These are phyloP conservation scores for Pseudogymnoascus sp. DNA, from an alignment of 2,329 filamentous ascomycete genomes.

Conservation along the genomic window DNA sequence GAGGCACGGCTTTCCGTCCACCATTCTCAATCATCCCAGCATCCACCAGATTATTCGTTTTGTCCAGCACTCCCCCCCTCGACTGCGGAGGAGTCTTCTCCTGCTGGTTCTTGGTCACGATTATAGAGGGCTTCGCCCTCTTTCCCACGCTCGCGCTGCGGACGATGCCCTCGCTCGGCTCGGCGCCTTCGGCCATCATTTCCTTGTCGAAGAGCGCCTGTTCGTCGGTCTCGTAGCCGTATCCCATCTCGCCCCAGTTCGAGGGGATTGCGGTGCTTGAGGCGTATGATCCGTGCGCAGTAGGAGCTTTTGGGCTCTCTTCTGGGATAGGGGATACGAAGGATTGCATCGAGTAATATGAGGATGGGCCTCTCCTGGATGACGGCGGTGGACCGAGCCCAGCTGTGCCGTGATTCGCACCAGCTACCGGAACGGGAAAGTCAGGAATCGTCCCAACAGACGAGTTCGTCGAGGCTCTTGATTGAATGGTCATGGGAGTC, in stretches of 20 bases:
- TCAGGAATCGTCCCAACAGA: conserved; percentile 52
- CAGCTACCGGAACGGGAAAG: conserved; percentile 23
- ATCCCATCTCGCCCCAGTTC: conserved; percentile 43
- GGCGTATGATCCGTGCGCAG: conserved; percentile 56
- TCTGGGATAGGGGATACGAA: conserved; percentile 70
- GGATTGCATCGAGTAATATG: conserved; percentile 57
- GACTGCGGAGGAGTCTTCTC: background rate
- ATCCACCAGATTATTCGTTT: background rate
- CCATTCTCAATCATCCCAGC: background rate
- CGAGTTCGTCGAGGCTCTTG: conserved; percentile 45
- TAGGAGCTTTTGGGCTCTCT: conserved; percentile 46
- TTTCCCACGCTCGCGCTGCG: conserved; percentile 54
- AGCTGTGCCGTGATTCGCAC: conserved; percentile 37
- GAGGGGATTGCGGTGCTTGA: conserved; percentile 67
- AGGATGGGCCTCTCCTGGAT: conserved; percentile 50
- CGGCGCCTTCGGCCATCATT: conserved; percentile 21
- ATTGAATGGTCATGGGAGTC: conserved; percentile 32
- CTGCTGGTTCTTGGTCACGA: conserved; percentile 34
- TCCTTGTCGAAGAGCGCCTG: conserved; percentile 13
- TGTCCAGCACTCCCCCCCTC: background rate
- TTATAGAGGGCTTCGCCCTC: conserved; percentile 47
- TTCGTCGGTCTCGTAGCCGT: conserved; percentile 19
- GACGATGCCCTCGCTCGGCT: conserved; percentile 38
- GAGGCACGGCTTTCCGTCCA: background rate
- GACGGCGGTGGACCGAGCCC: conserved; percentile 53